Base-by-base conservation (phyloP, 441 rosid species). In the Croton setiger region DNA sequence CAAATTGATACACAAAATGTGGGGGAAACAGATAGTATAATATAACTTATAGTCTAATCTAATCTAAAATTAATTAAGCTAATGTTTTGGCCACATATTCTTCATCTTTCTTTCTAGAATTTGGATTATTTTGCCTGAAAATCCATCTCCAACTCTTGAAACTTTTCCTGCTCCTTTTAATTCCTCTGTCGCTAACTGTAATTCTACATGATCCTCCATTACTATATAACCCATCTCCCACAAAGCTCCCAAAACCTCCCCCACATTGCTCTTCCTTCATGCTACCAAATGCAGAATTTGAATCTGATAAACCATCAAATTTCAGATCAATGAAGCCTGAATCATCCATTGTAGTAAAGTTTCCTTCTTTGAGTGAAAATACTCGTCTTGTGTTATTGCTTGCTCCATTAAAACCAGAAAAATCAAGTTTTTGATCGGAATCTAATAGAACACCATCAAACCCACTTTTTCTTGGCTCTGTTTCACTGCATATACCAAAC, bases 141-240 rank as follows among this genome's bases (percentile, higher is more conserved):
- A 89, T 88, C 98, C 99, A 92, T 57, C 88, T 83, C 98, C 98
- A 95, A 15, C 98, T 96, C 76, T 82, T 92, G 84, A 95, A 92
- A 76, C 96, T 95, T 69, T 75, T 90, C 60, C 93, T 76, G 87
- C 86, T 89, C 85, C 88, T 89, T 73, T 85, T 88, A 58, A 85
- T 81, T 67, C 91, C 92, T 48, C 89, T 68, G 60, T 87, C 98
- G 62, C 74, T 83, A 57, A 79, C 84, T 33, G 88, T 79, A 47
- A 85, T 74, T 79, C 95, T 84, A 63, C 91, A 86, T 8, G 90
- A 88, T 14, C 94, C 91, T 14, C 88, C 84, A 77, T 83, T 74
- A 48, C 81, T 47, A 18, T 67, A 71, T 54, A 68, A 51, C 23
- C 77, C 81, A 45, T 76, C 86, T 71, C 75, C 84, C 52, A 23